Evolutionary conservation across 345 rosid genomes (phyloP).

Genomic region (Salix dunnii): DNA sequence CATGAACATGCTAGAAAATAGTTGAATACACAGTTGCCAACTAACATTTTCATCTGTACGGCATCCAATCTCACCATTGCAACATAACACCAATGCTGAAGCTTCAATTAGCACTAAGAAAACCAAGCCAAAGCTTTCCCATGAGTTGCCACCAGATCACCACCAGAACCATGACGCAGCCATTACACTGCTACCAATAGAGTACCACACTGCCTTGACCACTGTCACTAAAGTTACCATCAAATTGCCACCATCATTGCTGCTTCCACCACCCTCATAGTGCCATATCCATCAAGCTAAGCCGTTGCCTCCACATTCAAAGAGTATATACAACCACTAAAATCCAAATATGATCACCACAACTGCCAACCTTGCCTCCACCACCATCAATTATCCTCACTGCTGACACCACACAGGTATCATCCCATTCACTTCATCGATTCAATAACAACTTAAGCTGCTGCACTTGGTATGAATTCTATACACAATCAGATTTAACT

Average conservation of each 20-base stretch:
- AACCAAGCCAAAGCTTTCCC: background rate
- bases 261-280: background rate
- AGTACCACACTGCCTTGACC: background rate
- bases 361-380: background rate
- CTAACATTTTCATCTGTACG: slow-evolving; percentile 4
- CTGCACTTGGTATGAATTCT: background rate
- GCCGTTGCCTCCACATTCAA: background rate
- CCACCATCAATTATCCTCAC: background rate
- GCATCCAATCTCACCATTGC: slow-evolving; percentile 1
- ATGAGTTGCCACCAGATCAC: background rate
- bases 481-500: background rate
- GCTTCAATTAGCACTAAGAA: background rate
- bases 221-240: background rate
- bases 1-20: background rate
- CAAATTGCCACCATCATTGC: background rate
- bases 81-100: background rate
- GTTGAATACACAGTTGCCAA: background rate
- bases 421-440: background rate
- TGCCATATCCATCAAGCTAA: background rate
- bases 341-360: background rate
- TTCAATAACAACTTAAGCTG: background rate
- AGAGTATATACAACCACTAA: background rate
- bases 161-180: background rate
- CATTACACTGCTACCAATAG: background rate
- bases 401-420: background rate